Base-by-base conservation (phyloP, 106 monocot genomes). In the Ottelia alismoides region DNA sequence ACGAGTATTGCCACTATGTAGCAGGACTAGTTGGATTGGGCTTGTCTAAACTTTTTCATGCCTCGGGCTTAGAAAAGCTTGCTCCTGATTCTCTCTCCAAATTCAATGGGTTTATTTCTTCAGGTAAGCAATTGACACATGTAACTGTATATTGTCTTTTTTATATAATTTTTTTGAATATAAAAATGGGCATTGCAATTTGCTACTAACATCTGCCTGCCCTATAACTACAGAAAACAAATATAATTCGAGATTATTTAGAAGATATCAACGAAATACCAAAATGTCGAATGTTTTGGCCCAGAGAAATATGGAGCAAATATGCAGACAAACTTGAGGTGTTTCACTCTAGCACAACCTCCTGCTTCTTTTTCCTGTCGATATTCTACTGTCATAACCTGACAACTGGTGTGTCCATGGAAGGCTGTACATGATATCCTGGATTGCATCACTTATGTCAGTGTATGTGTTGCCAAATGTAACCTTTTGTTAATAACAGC, bases 251-350 rank as follows among this genome's bases (percentile, higher is more conserved):
- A 45, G 94, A 94, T 64, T 94, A 88, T 74, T 62, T 94, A 52
- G 94, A 94, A 72, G 94, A 94, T 57, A 94, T 94, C 69, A 94
- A 94, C 67, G 94, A 94, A 75, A 81, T 88, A 66, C 94, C 94
- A 48, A 94, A 88, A 65, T 84, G 84, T 21, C 81, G 94, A 35
- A 88, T 94, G 94, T 94, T 94, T 60, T 94, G 94, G 94, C 94
- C 94, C 51, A 71, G 78, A 0, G 56, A 94, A 68, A 78, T 88
- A 55, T 94, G 94, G 94, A 82, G 72, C 60, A 94, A 94, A 73
- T 94, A 94, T 84, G 94, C 75, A 1, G 25, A 79, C 53, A 88
- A 84, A 52, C 88, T 94, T 71, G 94, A 94, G 94, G 94, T 93
- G 31, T n/a, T n/a, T n/a, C n/a, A n/a, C n/a, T n/a, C n/a, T n/a